Evolutionary conservation across 768 basidiomycete species (phyloP).

Genomic region (Mycena maculata): DNA sequence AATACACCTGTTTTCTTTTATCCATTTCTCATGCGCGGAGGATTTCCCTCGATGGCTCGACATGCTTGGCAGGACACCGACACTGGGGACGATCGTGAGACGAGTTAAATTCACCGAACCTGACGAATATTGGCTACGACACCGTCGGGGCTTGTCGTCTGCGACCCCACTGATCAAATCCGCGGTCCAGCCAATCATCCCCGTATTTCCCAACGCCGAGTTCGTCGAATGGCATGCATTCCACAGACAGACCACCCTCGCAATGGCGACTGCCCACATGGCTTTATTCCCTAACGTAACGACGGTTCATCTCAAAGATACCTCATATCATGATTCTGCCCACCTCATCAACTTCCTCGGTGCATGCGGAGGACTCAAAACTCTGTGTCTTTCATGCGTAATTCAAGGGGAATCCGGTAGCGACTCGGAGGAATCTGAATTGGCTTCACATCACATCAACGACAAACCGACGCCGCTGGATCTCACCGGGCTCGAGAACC

Average conservation of each 20-base stretch:
- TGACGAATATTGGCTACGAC: not conserved
- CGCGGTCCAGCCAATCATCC: no score
- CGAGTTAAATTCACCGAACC: constrained; percentile 13
- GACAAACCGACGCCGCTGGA: not conserved
- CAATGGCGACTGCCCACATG: not conserved
- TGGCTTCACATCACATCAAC: no score
- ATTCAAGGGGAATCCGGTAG: no score
- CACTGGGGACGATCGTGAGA: not conserved
- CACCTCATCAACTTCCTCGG: not conserved
- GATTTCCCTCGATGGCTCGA: constrained; percentile 15
- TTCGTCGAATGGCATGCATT: no score
- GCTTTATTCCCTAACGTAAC: not conserved
- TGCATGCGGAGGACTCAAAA: no score
- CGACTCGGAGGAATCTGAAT: no score
- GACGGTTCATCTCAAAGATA: not conserved
- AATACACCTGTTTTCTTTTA: constrained; percentile 12
- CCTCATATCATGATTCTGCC: not conserved
- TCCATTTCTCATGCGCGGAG: constrained; percentile 14
- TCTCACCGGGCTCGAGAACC: constrained; percentile 5
- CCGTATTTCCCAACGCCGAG: no score
- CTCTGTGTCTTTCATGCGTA: no score
- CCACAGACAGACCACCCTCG: no score
- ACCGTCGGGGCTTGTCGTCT: no score
- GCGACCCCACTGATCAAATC: no score
- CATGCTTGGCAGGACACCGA: constrained; percentile 11